phyloP scores from a whole-genome alignment of 208 protist genomes.

The Leishmania amazonensis region DNA sequence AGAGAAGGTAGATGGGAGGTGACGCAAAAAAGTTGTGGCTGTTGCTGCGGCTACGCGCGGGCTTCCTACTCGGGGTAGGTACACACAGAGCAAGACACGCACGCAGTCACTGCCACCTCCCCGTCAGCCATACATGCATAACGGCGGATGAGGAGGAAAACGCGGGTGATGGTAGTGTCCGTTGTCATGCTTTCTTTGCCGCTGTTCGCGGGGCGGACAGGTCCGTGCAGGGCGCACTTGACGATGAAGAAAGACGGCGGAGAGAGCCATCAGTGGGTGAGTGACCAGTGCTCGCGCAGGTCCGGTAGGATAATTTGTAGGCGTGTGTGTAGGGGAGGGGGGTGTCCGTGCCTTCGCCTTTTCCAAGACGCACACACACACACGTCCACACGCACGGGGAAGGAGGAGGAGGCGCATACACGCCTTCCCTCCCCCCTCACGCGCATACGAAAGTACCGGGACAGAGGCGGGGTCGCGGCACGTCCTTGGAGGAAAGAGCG shows the following conservation, averaged over 20 bases:
- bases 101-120: not conserved
- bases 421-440: not conserved
- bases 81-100: not conserved
- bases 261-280: not conserved
- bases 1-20: not conserved
- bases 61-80: not conserved
- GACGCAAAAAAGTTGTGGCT: not conserved
- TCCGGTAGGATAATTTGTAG: not conserved
- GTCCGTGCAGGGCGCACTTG: not conserved
- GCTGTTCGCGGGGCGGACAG: not conserved
- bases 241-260: not conserved
- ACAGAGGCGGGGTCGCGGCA: too few relatives aligned
- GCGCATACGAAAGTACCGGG: not conserved
- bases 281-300: not conserved
- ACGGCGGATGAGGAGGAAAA: not conserved
- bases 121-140: not conserved
- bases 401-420: not conserved
- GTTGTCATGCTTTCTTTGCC: not conserved
- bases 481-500: not conserved
- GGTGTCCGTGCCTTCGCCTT: not conserved
- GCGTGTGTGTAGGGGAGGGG: not conserved
- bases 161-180: not conserved
- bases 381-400: not conserved
- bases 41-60: not conserved
- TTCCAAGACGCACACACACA: slow-evolving; percentile 1